Conservation (phyloP, 2,329 filamentous ascomycete species). For the Phialophora tarda region DNA sequence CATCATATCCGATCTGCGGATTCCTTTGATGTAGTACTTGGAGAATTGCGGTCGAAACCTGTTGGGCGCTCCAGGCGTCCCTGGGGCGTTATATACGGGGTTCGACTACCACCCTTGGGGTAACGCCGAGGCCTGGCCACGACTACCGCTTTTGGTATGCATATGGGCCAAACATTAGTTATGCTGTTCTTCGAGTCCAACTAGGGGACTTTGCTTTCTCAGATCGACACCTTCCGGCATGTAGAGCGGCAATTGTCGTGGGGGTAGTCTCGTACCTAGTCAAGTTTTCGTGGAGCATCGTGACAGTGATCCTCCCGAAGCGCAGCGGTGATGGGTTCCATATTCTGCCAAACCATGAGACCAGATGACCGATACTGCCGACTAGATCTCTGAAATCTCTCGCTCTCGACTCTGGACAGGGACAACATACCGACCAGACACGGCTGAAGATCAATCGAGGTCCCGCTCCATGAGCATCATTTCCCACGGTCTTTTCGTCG, state of each 20-base stretch:
- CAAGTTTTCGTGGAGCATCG: background rate
- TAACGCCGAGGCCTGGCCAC: too few relatives aligned
- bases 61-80: too few relatives aligned
- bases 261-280: background rate
- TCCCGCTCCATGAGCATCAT: background rate
- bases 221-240: background rate
- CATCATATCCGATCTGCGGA: too few relatives aligned
- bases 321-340: background rate
- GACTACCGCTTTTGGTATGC: background rate
- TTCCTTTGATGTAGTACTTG: too few relatives aligned
- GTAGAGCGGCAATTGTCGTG: background rate
- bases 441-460: background rate
- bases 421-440: background rate
- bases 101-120: too few relatives aligned
- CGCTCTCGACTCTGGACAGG: background rate
- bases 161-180: background rate
- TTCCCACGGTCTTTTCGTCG: background rate
- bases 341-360: background rate
- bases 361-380: background rate
- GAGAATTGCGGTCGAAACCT: too few relatives aligned
- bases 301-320: background rate
- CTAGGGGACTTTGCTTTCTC: background rate
- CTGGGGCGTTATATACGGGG: too few relatives aligned
- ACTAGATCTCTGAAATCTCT: background rate
- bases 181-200: background rate